Evolutionary conservation across 192 early-diverging fungal species (phyloP).

Genomic region (Physocladia obscura): DNA sequence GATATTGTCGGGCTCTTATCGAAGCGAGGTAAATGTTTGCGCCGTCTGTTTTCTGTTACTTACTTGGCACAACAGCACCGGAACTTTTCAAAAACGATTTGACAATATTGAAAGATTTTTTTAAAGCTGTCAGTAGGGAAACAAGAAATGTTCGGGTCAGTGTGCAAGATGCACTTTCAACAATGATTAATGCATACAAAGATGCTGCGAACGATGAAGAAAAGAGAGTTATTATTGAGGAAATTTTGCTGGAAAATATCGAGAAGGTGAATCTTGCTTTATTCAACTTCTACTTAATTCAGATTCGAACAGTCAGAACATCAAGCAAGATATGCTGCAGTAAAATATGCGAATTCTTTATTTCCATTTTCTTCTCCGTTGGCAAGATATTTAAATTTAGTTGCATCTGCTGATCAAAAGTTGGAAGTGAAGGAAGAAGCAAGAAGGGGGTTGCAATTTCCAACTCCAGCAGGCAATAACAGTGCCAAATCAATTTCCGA

Average conservation of each 20-base stretch:
- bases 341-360: conserved; percentile 48
- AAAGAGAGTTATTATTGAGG: conserved; percentile 27
- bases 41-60: not conserved
- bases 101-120: conserved; percentile 63
- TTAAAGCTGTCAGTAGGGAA: conserved; percentile 66
- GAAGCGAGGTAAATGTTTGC: conserved; percentile 60
- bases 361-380: conserved; percentile 47
- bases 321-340: conserved; percentile 43
- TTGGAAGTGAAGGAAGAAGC: conserved; percentile 52
- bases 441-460: conserved; percentile 47
- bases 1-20: conserved; percentile 77
- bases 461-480: conserved; percentile 7
- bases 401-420: conserved; percentile 43
- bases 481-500: not conserved
- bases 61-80: conserved; percentile 52
- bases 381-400: conserved; percentile 46
- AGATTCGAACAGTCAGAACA: conserved; percentile 37
- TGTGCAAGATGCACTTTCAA: conserved; percentile 78
- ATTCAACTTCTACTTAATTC: conserved; percentile 4
- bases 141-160: conserved; percentile 66
- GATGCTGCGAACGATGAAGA: conserved; percentile 7
- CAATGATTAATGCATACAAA: conserved; percentile 67
- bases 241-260: conserved; percentile 41
- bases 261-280: conserved; percentile 40
- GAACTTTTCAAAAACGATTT: conserved; percentile 63